phyloP scores from a whole-genome alignment of 2,329 filamentous ascomycete species.

The Penicillium digitatum region DNA sequence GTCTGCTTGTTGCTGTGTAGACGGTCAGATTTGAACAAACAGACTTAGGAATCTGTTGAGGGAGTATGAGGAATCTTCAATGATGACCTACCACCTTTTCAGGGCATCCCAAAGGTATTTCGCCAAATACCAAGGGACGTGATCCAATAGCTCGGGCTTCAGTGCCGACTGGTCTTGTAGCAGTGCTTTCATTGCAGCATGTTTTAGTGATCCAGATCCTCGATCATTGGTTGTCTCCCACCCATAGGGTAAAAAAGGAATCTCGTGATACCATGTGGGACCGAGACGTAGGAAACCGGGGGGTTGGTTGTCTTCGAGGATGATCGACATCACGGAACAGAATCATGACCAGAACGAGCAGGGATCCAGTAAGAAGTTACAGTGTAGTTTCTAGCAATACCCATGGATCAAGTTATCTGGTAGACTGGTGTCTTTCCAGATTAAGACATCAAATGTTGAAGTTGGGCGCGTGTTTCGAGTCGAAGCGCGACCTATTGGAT shows the following conservation, averaged over 20 bases:
- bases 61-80: not conserved
- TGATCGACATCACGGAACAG: slow-evolving; percentile 3
- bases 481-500: not conserved
- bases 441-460: not conserved
- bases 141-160: slow-evolving; percentile 33
- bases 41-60: not conserved
- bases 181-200: slow-evolving; percentile 31
- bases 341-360: not conserved
- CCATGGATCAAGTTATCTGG: not conserved
- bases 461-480: not conserved
- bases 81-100: slow-evolving; percentile 30
- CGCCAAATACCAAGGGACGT: slow-evolving; percentile 41
- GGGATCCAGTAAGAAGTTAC: not conserved
- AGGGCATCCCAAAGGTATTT: slow-evolving; percentile 40
- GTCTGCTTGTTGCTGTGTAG: slow-evolving; percentile 35
- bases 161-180: slow-evolving; percentile 39
- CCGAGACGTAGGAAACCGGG: slow-evolving; percentile 20
- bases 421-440: not conserved
- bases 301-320: slow-evolving; percentile 8
- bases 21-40: not conserved
- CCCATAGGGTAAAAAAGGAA: slow-evolving; percentile 32
- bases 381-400: not conserved
- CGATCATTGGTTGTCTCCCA: slow-evolving; percentile 23
- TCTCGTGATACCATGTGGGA: slow-evolving; percentile 39
- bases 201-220: slow-evolving; percentile 35